These are phyloP conservation scores for Metschnikowia matae DNA, from an alignment of 805 yeast genomes.

Conservation along the genomic window DNA sequence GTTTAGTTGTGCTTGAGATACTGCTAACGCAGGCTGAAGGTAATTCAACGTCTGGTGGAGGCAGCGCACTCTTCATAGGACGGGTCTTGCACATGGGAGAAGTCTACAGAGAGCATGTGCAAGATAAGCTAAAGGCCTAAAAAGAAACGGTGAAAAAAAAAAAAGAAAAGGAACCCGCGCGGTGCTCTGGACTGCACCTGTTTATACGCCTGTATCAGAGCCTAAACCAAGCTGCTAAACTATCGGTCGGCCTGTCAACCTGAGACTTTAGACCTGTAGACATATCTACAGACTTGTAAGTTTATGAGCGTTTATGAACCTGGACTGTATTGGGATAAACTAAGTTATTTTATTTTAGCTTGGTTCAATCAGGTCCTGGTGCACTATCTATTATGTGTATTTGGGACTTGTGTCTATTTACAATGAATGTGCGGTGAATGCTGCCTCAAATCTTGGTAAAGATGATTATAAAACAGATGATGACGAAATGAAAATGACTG, in stretches of 20 bases:
- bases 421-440: conserved; percentile 1
- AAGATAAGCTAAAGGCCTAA: not conserved
- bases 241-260: too few species aligned
- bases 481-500: conserved; percentile 5
- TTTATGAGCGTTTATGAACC: too few species aligned
- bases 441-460: conserved; percentile 1
- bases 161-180: not conserved
- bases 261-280: too few species aligned
- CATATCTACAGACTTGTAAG: not conserved
- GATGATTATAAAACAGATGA: conserved; percentile 1
- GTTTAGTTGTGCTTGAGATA: too few species aligned
- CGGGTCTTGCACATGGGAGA: not conserved
- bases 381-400: not conserved
- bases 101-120: not conserved
- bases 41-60: too few species aligned
- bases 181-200: not conserved
- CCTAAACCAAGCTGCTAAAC: too few species aligned
- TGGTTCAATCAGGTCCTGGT: not conserved
- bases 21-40: too few species aligned
- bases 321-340: not conserved
- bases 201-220: not conserved
- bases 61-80: too few species aligned
- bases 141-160: not conserved
- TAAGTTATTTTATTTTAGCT: not conserved
- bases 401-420: not conserved